Evolutionary conservation across 345 rosid species (phyloP), one percentile per base, ranked within the genome.

Genomic region (Passiflora organensis): DNA sequence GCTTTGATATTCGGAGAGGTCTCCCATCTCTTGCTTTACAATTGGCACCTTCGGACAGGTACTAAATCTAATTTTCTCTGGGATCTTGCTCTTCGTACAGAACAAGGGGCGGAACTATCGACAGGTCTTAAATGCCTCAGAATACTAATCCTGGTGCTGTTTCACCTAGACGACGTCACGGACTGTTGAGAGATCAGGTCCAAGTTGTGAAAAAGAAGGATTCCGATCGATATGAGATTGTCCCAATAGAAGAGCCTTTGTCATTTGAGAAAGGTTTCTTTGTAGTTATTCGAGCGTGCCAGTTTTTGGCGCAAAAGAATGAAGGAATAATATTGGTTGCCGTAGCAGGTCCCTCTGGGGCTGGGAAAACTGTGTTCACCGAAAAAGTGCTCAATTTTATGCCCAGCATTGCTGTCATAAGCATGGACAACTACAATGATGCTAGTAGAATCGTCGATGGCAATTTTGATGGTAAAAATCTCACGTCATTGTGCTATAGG

Each of bases 291-390:
- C 91, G 99, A 34, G 94, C 99, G 6, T 89, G 95, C 76, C 99
- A 93, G 55, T 66, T 89, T 25, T 49, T 89, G 76, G 82, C 96
- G 55, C 95, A 89, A 67, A 89, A 89, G 76, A 93, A 89, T 62
- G 89, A 86, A 48, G 99, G 99, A 32, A 52, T 93, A 38, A 80
- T 83, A 64, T 74, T 93, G 66, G 95, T 89, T 54, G 99, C 96
- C 23, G 83, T 93, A 45, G 99, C 99, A 20, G 99, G 99, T 58
- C 99, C 99, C 16, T 89, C 96, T 59, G 99, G 99, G 23, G 99
- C 99, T 58, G 99, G 99, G 16, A 93, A 93, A 66, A 89, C 99
- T 4, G 86, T 89, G 23, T 89, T 93, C 73, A 86, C 99, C 2
- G 99, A 93, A 70, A 93, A 93, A 66, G 72, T 93, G 60, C 84